Percentiles rank a stretch among this genome's conserved stretches.
Conservation (phyloP, 1,284 basidiomycete species). For the Pholiota adiposa region DNA sequence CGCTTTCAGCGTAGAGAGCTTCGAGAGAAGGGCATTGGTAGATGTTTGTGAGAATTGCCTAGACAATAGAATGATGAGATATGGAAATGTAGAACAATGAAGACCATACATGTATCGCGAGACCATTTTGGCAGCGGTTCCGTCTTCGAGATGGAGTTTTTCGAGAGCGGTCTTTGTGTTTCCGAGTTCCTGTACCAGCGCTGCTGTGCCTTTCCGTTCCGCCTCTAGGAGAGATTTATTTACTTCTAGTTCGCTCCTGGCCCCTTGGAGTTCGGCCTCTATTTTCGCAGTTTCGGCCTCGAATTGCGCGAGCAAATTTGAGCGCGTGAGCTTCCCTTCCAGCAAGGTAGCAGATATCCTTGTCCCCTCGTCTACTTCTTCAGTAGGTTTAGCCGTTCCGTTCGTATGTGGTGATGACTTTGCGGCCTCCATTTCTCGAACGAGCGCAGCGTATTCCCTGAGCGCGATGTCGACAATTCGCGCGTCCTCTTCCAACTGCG, state of each 20-base stretch:
- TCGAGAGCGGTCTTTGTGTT: conserved; percentile 60
- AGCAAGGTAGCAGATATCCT: conserved; percentile 7
- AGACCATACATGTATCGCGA: conserved; percentile 81
- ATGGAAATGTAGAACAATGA: conserved; percentile 5
- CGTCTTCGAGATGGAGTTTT: conserved; percentile 69
- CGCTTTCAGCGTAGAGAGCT: conserved; percentile 61
- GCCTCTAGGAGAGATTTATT: conserved; percentile 48
- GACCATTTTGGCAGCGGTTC: conserved; percentile 82
- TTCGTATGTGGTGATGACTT: conserved; percentile 21
- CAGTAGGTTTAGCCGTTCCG: no score
- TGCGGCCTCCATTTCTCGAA: conserved; percentile 49
- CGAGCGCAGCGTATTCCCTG: conserved; percentile 71
- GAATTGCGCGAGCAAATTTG: conserved; percentile 55
- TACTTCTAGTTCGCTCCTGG: conserved; percentile 49
- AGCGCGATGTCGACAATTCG: conserved; percentile 67
- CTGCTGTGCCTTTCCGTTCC: conserved; percentile 46
- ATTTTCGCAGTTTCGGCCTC: conserved; percentile 50
- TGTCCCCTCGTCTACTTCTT: background rate
- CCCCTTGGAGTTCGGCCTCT: conserved; percentile 47
- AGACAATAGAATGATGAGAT: background rate
- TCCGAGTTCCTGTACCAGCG: conserved; percentile 50
- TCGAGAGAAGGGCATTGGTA: conserved; percentile 69
- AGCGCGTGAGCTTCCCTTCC: conserved; percentile 45
- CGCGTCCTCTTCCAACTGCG: conserved; percentile 56
- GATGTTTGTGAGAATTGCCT: conserved; percentile 89